phyloP scores from a whole-genome alignment of 441 rosid species.

The Euphorbia schlechtendalii region DNA sequence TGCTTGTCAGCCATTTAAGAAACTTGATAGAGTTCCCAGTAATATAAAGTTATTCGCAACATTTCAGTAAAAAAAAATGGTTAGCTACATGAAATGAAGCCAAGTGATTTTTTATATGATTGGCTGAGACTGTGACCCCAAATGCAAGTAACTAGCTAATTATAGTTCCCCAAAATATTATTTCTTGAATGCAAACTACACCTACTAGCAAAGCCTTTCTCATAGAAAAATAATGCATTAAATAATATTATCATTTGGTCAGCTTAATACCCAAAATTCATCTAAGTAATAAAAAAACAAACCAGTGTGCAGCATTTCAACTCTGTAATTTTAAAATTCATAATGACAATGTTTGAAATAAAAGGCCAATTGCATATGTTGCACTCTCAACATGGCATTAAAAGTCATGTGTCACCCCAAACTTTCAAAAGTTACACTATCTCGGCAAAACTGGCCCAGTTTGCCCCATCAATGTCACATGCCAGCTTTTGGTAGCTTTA shows the following conservation, averaged over 20 bases:
- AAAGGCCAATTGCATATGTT: too few species aligned
- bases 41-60: too few species aligned
- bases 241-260: background rate
- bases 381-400: too few species aligned
- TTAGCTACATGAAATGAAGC: background rate
- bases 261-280: background rate
- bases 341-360: background rate
- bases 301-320: too few species aligned
- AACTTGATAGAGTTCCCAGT: background rate
- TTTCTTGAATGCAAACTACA: background rate
- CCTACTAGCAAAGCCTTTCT: background rate
- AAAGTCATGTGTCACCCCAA: too few species aligned
- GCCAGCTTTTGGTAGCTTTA: too few species aligned
- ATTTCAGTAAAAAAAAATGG: too few species aligned
- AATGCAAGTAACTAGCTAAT: background rate
- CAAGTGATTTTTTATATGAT: too few species aligned
- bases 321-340: background rate
- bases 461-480: too few species aligned
- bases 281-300: too few species aligned
- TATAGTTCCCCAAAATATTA: background rate
- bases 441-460: too few species aligned
- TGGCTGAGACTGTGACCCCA: background rate
- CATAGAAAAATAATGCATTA: background rate
- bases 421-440: too few species aligned
- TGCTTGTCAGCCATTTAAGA: background rate